Evolutionary conservation across 805 yeast genomes (phyloP).

Genomic region (Yamadazyma ubonensis): DNA sequence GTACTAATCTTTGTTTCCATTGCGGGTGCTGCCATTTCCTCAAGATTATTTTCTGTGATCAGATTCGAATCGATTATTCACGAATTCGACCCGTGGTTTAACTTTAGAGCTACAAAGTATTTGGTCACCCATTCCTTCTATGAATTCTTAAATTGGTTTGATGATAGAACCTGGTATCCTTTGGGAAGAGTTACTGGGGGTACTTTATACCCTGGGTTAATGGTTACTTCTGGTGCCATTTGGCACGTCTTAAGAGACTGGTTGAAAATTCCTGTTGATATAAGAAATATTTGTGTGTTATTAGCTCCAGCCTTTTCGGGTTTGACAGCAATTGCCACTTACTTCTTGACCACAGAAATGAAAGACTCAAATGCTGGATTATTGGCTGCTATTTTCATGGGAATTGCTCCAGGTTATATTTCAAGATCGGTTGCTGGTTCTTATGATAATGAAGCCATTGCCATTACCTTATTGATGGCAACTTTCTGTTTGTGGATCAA

Average conservation of each 20-base stretch:
- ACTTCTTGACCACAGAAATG: conserved; percentile 83
- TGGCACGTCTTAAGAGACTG: conserved; percentile 66
- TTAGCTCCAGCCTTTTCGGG: conserved; percentile 97
- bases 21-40: conserved; percentile 88
- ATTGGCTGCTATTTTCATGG: conserved; percentile 90
- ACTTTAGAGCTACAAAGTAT: conserved; percentile 93
- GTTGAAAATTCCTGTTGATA: conserved; percentile 82
- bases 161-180: conserved; percentile 99
- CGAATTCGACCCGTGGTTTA: conserved; percentile 97
- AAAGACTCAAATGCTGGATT: conserved; percentile 88
- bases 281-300: conserved; percentile 92
- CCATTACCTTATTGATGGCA: conserved; percentile 91
- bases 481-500: conserved; percentile 96
- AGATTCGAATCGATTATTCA: conserved; percentile 95
- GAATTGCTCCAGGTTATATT: conserved; percentile 97
- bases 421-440: conserved; percentile 98
- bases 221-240: conserved; percentile 94
- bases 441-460: conserved; percentile 98
- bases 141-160: conserved; percentile 97
- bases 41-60: conserved; percentile 93
- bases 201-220: conserved; percentile 94
- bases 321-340: conserved; percentile 86
- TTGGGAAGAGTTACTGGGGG: conserved; percentile 99
- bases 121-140: conserved; percentile 80
- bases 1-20: conserved; percentile 69